Evolutionary conservation across 2,329 filamentous ascomycete genomes (phyloP), one percentile per base, ranked within the genome.

Genomic region (Aspergillus brunneoviolaceus): DNA sequence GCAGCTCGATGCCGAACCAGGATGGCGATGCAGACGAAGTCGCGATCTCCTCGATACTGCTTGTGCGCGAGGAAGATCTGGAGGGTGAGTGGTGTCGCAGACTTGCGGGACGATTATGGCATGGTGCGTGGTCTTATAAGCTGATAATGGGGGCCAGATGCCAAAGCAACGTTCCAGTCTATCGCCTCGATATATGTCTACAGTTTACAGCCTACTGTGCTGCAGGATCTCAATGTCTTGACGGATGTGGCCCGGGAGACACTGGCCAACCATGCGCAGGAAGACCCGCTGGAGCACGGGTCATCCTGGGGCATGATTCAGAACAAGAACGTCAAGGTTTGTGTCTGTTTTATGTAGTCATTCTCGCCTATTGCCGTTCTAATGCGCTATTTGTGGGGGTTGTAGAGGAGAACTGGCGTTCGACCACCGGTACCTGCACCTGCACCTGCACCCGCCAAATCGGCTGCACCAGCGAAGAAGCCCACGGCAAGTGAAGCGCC

Each of bases 181-280:
- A 86, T 96, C 57, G 83, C 82, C 0, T 90, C 91, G 0, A 88
- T 96, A 61, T 92, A 97, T 68, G 79, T 98, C 49, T 98, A 98
- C 79, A 96, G 92, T 69, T 72, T 98, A 19, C 87, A 90, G 48
- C 84, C 90, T 1, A 84, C 86, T 42, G 84, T 87, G 1, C 80
- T 92, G 16, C 89, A 88, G 74, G 88, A 94, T 70, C 76, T 95
- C 19, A 86, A 91, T 67, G 74, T 88, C 0, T 80, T 97, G 45
- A 86, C 88, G 3, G 88, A 95, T 57, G 85, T 87, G 45, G 86
- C 86, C 48, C 83, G 86, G 27, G 85, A 90, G 61, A 80, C 90
- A 10, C 77, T 83, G 19, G 80, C 81, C 7, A 79, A 87, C 3
- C 80, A 84, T 55, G 76, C 77, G 10, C 76, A 81, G 12, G 85